Evolutionary conservation across 2,329 filamentous ascomycete species (phyloP), one percentile per base, ranked within the genome.

Genomic region (Verticillium nubilum): DNA sequence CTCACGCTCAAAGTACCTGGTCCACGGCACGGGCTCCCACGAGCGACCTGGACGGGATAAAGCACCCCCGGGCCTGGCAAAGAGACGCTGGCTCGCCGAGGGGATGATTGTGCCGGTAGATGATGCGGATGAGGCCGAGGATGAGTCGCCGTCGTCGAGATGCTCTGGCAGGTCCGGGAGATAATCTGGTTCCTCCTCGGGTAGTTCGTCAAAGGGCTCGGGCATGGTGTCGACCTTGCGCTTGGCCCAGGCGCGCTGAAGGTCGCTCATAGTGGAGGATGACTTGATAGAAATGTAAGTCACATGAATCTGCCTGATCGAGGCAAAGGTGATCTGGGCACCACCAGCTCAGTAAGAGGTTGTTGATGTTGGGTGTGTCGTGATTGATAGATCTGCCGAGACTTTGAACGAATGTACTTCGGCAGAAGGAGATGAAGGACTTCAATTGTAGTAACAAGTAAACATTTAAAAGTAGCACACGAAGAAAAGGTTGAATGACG

Each of bases 31-130:
- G 59, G 87, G 86, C 53, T 89, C 84, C 60, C 86, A 72, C 31
- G 84, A 80, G 58, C 84, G 79, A 33, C 79, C 76, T 9, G 52
- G 27, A 15, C 25, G 27, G 5, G 52, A 53, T 5, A 53, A n/a
- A 26, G 26, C 27, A n/a, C 86, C 82, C 75, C 84, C 81, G 54
- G 87, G 86, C 65, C 88, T 82, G 60, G 88, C 88, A 75, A 92
- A 92, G 47, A 92, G 78, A 63, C 87, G 88, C 66, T 88, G 85
- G 65, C 84, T 88, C 6, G 86, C 84, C 4, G 90, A 90, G 1
- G 93, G 92, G 63, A 92, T 88, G 62, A 98, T 83, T n/a, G 94
- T 98, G 27, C 93, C 92, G 3, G 92, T 92, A 1, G 93, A 97
- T 3, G 93, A 96, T 37, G 91, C 88, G n/a, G 92, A 97, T 4